A percentile compares a stretch with the other conserved stretches of the same genome.
Evolutionary conservation across 768 basidiomycete species (phyloP).

Genomic region (Boletus subcaerulescens): DNA sequence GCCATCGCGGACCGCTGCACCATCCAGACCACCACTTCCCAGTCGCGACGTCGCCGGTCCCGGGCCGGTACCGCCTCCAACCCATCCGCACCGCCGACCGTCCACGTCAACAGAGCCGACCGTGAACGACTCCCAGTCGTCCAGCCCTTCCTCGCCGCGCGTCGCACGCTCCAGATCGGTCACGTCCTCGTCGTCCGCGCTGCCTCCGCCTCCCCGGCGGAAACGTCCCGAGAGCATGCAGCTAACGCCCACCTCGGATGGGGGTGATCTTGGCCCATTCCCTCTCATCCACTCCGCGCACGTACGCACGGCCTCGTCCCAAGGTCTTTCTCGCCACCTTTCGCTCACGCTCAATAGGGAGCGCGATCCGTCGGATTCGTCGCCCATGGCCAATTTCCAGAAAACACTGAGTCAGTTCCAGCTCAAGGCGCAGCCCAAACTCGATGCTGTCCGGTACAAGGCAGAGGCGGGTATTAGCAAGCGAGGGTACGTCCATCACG

Average conservation of each 20-base stretch:
- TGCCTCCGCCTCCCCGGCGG: constrained; percentile 47
- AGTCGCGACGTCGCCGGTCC: constrained; percentile 23
- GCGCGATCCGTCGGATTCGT: constrained; percentile 21
- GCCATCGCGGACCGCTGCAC: constrained; percentile 5
- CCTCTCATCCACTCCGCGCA: neutral
- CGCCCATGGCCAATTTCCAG: constrained; percentile 41
- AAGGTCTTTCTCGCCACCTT: constrained; percentile 37
- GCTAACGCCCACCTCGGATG: constrained; percentile 25
- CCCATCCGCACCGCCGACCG: constrained; percentile 53
- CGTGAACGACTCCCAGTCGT: constrained; percentile 23
- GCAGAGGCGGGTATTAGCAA: constrained; percentile 65
- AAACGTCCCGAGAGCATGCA: constrained; percentile 67
- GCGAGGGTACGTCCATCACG: constrained; percentile 53
- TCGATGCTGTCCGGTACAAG: constrained; percentile 67
- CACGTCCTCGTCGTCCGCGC: constrained; percentile 34
- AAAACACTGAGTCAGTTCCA: constrained; percentile 40
- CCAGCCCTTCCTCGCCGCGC: constrained; percentile 33
- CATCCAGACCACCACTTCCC: constrained; percentile 25
- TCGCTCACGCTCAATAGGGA: constrained; percentile 33
- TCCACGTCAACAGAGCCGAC: constrained; percentile 21
- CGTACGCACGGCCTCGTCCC: constrained; percentile 18
- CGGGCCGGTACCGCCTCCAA: constrained; percentile 43
- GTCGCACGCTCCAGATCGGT: constrained; percentile 55
- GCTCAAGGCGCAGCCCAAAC: constrained; percentile 45
- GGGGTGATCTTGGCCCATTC: constrained; percentile 4